Evolutionary conservation across 78 protist species (phyloP).

Genomic region (Dictyostelium capitatum): DNA sequence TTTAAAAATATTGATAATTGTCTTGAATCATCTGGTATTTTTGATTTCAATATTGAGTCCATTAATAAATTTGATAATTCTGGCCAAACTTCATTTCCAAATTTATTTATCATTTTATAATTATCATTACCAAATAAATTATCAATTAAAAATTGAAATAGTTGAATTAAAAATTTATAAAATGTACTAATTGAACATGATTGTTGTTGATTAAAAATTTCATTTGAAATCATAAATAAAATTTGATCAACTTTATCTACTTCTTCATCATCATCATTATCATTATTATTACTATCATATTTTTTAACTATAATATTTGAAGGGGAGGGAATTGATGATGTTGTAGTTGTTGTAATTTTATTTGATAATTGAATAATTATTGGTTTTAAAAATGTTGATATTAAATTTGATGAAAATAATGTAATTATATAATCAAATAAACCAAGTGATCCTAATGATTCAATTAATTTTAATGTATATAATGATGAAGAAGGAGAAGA

Average conservation of each 20-base stretch:
- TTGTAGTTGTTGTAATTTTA: not conserved
- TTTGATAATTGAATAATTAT: not conserved
- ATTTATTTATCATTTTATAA: not conserved
- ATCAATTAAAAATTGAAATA: constrained; percentile 24
- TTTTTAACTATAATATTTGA: no score
- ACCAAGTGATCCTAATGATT: constrained; percentile 34
- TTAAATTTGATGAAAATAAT: constrained; percentile 17
- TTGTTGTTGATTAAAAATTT: no score
- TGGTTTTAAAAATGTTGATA: constrained; percentile 31
- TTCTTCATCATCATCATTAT: not conserved
- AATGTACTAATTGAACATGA: not conserved
- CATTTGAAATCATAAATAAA: not conserved
- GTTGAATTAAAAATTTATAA: not conserved
- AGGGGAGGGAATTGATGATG: not conserved
- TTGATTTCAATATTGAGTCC: not conserved
- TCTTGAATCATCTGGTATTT: constrained; percentile 37
- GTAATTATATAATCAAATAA: constrained; percentile 14
- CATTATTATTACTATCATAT: no score
- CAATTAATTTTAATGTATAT: not conserved
- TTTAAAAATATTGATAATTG: not conserved
- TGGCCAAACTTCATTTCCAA: constrained; percentile 47
- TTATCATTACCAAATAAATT: constrained; percentile 35
- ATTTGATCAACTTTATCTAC: not conserved
- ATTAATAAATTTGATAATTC: not conserved
- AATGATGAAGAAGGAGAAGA: not conserved